Evolutionary conservation across 2,329 filamentous ascomycete genomes (phyloP), one percentile per base, ranked within the genome.

Genomic region (Cryoendolithus antarcticus): DNA sequence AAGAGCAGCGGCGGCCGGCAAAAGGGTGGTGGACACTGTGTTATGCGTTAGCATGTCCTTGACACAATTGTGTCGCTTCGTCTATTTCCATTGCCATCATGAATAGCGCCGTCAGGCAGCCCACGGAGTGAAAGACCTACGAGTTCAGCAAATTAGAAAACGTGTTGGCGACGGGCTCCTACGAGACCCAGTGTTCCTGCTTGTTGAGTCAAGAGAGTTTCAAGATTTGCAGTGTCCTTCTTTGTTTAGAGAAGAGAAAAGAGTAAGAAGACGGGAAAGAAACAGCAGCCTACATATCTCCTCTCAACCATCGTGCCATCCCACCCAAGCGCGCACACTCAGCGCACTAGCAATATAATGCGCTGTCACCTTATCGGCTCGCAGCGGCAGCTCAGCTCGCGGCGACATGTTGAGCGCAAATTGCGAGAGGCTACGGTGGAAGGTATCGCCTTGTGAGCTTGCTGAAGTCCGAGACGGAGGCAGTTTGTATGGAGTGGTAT

Each of bases 101-200:
- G 9, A 4, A n/a, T 24, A 2, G 19, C 12, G 12, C 19, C 15
- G 12, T 9, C 10, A 6, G 19, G 24, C 7, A 39, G 11, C 9
- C 39, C 12, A 39, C 10, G 15, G 8, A 19, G 31, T 28, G 21
- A 31, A 35, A 35, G 30, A 69, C 86, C 64, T 75, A 94, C 88
- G 86, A 94, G 77, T 91, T 91, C 55, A 95, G 81, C 57, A 93
- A 82, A 71, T 93, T 95, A 74, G 86, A 89, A 81, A 94, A 95
- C 88, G 86, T 94, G 70, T 84, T 94, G 85, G 75, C 81, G 80
- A 71, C 29, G 28, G 28, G 11, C 33, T 40, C 73, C 30, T n/a
- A 34, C 30, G 27, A 34, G 34, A 36, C 41, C 30, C 38, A 30
- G 11, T 30, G 12, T 19, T 19, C 15, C 15, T 19, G 15, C 15